phyloP scores from a whole-genome alignment of 2,329 filamentous ascomycete genomes.

The Aspergillus puulaauensis region DNA sequence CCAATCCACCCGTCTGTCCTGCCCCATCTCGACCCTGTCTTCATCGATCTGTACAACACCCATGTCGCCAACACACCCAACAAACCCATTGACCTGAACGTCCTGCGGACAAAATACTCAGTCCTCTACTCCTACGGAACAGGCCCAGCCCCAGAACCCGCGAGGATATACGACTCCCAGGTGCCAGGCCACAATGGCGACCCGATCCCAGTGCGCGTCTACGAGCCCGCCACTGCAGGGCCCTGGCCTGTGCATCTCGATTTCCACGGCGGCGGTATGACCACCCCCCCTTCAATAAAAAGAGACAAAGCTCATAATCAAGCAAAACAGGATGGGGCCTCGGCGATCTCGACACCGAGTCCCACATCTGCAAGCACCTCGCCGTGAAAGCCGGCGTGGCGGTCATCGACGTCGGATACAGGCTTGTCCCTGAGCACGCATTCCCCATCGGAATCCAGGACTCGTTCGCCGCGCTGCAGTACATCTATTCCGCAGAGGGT shows the following conservation, averaged over 20 bases:
- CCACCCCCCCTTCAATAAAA: conserved; percentile 5
- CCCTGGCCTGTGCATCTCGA: conserved; percentile 51
- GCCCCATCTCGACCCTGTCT: conserved; percentile 48
- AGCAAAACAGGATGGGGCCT: conserved; percentile 47
- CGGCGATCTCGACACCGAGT: conserved; percentile 37
- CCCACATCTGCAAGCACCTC: conserved; percentile 36
- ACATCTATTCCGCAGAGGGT: conserved; percentile 31
- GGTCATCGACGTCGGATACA: conserved; percentile 55
- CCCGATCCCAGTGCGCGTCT: conserved; percentile 43
- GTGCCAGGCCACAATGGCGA: conserved; percentile 35
- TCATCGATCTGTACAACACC: conserved; percentile 51
- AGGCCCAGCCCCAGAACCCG: conserved; percentile 43
- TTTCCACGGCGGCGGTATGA: conserved; percentile 53
- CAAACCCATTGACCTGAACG: conserved; percentile 41
- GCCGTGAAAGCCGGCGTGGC: conserved; percentile 45
- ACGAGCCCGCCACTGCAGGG: conserved; percentile 43
- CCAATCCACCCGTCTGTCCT: conserved; percentile 50
- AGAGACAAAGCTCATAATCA: too few relatives aligned
- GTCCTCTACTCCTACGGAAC: conserved; percentile 48
- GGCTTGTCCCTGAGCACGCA: conserved; percentile 51
- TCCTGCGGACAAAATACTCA: conserved; percentile 41
- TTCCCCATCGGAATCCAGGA: conserved; percentile 53
- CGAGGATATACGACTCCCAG: conserved; percentile 39
- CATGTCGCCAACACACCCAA: conserved; percentile 44
- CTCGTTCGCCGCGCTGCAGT: conserved; percentile 47